Base-by-base conservation (phyloP, 192 early-diverging fungal genomes). In the Mortierella claussenii region DNA sequence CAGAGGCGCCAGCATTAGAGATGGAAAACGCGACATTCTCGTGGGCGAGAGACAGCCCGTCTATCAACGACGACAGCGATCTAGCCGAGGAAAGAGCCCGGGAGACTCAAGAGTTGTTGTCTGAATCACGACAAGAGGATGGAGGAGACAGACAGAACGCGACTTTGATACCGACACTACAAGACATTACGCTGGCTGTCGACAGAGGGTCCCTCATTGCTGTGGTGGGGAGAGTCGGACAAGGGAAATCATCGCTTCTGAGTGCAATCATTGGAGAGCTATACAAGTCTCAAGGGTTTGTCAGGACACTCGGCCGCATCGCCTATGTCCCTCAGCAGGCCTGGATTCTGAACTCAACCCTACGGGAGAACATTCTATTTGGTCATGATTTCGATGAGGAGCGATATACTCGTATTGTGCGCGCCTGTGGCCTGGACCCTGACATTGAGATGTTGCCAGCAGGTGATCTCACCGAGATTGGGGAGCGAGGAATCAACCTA, bases 281-380 rank as follows among this genome's bases (percentile, higher is more conserved):
- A 93, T 86, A 91, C 62, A 87, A 83, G 49, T 26, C 81, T 3
- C 27, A 46, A 1, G 94, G 92, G 26, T 68, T 82, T 7, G 90
- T 95, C 4, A 68, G 60, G 17, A 60, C 97, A 9, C 81, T 86
- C 20, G 86, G 84, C n/a, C 63, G 64, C n/a, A 70, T 93, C 21
- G 92, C 93, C 4, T 94, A 93, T 79, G 92, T 33, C 85, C 90
- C 43, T 90, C 96, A 61, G 90, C 96, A 67, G 55, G 87, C 97
- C 2, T 99, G 96, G 96, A 93, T 99, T 46, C 90, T 94, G 89
- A 99, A 99, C 64, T 89, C 88, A 2, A 94, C 93, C 4, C 58
- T 99, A 32, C 83, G 90, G 44, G 94, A 97, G 24, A 99, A 99
- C 78, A 93, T 99, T 74, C 40, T 92, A 7, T 96, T 98, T 86